Evolutionary conservation across 2,329 filamentous ascomycete species (phyloP).

Genomic region (Cladophialophora psammophila): DNA sequence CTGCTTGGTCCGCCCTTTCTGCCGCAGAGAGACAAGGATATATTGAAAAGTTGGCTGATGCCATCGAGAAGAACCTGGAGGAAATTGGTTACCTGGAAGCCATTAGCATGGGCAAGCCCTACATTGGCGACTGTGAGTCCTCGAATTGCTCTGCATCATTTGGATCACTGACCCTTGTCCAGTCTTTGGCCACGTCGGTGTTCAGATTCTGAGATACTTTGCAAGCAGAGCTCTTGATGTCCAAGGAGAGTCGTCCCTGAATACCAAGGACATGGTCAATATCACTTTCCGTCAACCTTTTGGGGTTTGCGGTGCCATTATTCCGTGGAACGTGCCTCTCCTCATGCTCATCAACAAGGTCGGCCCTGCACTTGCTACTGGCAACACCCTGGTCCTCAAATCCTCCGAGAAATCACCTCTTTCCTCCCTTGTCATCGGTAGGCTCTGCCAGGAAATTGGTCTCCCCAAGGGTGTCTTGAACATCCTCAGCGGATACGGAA

Average conservation of each 20-base stretch:
- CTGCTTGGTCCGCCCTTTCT: constrained; percentile 55
- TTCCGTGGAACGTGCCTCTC: constrained; percentile 63
- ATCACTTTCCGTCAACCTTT: constrained; percentile 68
- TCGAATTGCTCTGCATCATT: not conserved
- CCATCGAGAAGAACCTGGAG: constrained; percentile 51
- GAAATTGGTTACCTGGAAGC: constrained; percentile 57
- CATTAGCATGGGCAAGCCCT: constrained; percentile 62
- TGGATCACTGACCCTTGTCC: constrained; percentile 42
- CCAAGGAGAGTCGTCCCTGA: constrained; percentile 56
- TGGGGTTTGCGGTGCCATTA: constrained; percentile 55
- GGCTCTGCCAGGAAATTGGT: constrained; percentile 65
- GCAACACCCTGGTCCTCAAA: constrained; percentile 64
- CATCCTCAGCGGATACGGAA: constrained; percentile 63
- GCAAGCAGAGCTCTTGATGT: constrained; percentile 43
- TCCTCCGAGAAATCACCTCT: constrained; percentile 52
- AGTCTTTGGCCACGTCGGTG: constrained; percentile 73
- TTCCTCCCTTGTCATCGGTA: constrained; percentile 64
- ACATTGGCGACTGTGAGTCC: constrained; percentile 51
- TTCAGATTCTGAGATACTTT: constrained; percentile 81
- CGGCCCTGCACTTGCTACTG: constrained; percentile 64
- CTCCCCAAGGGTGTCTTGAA: constrained; percentile 67
- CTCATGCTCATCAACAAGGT: constrained; percentile 56
- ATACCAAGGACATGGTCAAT: constrained; percentile 51
- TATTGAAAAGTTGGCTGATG: constrained; percentile 52
- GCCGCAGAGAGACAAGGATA: constrained; percentile 53